Evolutionary conservation across 2,329 filamentous ascomycete species (phyloP).

Genomic region (Alternaria gaisen): DNA sequence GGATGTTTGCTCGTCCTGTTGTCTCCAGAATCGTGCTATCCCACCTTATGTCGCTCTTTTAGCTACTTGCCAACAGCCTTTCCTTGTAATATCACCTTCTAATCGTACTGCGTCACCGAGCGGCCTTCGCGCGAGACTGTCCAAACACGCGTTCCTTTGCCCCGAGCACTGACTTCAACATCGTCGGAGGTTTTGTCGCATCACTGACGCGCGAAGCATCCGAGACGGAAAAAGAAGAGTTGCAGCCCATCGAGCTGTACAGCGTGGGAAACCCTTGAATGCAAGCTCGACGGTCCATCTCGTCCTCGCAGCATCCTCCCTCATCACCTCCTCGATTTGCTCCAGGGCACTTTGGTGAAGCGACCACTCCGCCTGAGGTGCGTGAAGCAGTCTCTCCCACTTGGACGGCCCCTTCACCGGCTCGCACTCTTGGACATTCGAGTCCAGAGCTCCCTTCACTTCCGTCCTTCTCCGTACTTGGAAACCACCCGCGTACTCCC

Average conservation of each 20-base stretch:
- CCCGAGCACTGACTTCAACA: slow-evolving; percentile 12
- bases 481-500: slow-evolving; percentile 45
- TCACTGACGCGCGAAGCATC: slow-evolving; percentile 30
- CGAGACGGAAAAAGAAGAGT: slow-evolving; percentile 30
- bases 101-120: slow-evolving; percentile 38
- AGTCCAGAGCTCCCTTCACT: slow-evolving; percentile 54
- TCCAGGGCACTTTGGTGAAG: slow-evolving; percentile 35
- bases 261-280: slow-evolving; percentile 46
- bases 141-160: slow-evolving; percentile 22
- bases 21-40: slow-evolving; percentile 39
- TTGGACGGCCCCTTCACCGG: slow-evolving; percentile 52
- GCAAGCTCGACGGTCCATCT: slow-evolving; percentile 50
- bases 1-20: slow-evolving; percentile 45
- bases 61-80: slow-evolving; percentile 39
- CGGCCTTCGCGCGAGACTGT: slow-evolving; percentile 28
- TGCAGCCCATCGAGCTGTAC: slow-evolving; percentile 22
- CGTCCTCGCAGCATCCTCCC: slow-evolving; percentile 42
- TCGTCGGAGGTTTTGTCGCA: slow-evolving; percentile 16
- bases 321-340: slow-evolving; percentile 47
- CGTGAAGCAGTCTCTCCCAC: slow-evolving; percentile 43
- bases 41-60: slow-evolving; percentile 52
- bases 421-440: slow-evolving; percentile 52
- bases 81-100: slow-evolving; percentile 46
- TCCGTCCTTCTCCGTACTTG: slow-evolving; percentile 44
- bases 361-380: slow-evolving; percentile 31